Conservation (phyloP, 768 basidiomycete species). For the Roridomyces roridus region DNA sequence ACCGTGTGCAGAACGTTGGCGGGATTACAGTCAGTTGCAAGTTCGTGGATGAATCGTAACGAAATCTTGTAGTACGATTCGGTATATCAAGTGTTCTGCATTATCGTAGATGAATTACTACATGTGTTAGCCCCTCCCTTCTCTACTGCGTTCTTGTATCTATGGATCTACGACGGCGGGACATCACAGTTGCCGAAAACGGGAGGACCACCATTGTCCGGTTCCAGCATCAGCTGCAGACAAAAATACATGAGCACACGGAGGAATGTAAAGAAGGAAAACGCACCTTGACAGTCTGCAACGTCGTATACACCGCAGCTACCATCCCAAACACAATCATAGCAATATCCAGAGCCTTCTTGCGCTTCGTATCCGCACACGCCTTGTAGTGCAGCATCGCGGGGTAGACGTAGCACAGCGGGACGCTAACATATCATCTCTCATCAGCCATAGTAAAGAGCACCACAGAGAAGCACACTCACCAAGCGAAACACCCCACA, state of each 20-base stretch:
- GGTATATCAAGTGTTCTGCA: too few species aligned
- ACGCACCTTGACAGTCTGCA: constrained; percentile 75
- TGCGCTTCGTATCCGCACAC: constrained; percentile 71
- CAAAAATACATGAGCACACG: constrained; percentile 13
- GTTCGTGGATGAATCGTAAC: too few species aligned
- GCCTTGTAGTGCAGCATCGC: constrained; percentile 91
- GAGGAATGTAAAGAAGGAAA: background rate
- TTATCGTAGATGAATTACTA: too few species aligned
- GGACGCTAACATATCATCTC: constrained; percentile 61
- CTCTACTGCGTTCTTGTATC: background rate
- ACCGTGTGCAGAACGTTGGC: too few species aligned
- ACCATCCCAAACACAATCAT: constrained; percentile 78
- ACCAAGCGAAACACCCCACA: constrained; percentile 95
- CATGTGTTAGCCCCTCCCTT: too few species aligned
- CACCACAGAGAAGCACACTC: constrained; percentile 31
- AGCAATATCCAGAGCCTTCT: constrained; percentile 72
- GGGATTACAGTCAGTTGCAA: too few species aligned
- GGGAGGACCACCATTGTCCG: constrained; percentile 45
- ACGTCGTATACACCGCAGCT: constrained; percentile 80
- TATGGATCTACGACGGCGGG: constrained; percentile 1
- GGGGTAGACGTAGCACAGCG: constrained; percentile 93
- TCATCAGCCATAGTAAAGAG: background rate
- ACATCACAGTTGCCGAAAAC: constrained; percentile 37
- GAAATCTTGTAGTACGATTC: too few species aligned
- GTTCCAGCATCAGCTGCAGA: constrained; percentile 65